phyloP scores from a whole-genome alignment of 2,329 filamentous ascomycete species.

The Beauveria sp. region DNA sequence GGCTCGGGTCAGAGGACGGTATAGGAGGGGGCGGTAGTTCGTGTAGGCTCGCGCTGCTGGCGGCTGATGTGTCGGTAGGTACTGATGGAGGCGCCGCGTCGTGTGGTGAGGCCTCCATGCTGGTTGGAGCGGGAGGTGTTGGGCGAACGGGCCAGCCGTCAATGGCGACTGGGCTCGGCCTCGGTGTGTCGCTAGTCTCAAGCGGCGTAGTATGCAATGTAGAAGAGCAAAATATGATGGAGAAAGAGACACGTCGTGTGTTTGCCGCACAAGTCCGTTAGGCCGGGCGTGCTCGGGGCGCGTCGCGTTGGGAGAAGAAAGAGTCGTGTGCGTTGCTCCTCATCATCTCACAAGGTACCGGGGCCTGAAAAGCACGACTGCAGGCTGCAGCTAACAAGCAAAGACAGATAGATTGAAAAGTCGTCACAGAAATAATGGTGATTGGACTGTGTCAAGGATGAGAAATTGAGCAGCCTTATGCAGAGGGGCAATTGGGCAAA shows the following conservation, averaged over 20 bases:
- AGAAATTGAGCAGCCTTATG: not conserved
- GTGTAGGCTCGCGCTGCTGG: not conserved
- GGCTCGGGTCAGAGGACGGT: conserved; percentile 30
- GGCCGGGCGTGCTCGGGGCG: not conserved
- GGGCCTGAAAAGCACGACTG: not conserved
- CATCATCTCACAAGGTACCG: not conserved
- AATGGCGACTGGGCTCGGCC: not conserved
- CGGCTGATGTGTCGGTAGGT: not conserved
- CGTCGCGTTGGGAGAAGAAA: not conserved
- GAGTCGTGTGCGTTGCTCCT: conserved; percentile 3
- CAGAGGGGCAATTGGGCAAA: conserved; percentile 5
- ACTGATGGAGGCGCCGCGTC: not conserved
- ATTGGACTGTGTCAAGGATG: not conserved
- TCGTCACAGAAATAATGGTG: not conserved
- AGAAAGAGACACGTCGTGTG: not conserved
- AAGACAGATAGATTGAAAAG: not conserved
- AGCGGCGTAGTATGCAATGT: not conserved
- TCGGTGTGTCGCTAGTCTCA: not conserved
- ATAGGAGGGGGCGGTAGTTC: conserved; percentile 35
- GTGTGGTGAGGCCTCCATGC: conserved; percentile 3
- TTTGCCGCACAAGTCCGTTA: not conserved
- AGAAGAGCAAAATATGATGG: not conserved
- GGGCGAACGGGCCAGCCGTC: not conserved
- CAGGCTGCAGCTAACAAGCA: too few relatives aligned
- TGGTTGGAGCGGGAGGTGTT: not conserved